Base-by-base conservation (phyloP, 2,329 filamentous ascomycete genomes). In the Calonectria henricotiae region DNA sequence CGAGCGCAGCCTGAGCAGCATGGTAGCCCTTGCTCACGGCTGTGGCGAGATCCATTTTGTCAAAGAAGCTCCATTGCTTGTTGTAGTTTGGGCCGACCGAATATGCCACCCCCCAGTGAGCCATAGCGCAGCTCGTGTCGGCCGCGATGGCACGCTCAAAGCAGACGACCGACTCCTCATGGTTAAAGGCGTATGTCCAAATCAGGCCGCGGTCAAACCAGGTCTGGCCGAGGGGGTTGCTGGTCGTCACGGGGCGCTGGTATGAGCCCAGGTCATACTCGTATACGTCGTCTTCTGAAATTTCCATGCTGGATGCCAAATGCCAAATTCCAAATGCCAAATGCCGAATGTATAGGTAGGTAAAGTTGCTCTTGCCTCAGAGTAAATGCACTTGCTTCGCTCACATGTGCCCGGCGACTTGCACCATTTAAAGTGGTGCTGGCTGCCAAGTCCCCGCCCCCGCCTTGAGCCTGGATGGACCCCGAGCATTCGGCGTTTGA, bases 101-200 rank as follows among this genome's bases (percentile, higher is more conserved):
- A 78, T 93, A 95, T 0, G 93, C 90, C 5, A 93, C 81, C 0
- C 92, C 92, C 91, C 92, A 94, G 75, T 92, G 88, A 3, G 89
- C 91, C 84, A 93, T 89, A 35, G 87, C 86, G 68, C 89, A 92
- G 2, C 79, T 72, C 0, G 82, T 71, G 71, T 94, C 92, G 55
- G 83, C 78, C 1, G 80, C 79, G 37, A 89, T 86, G n/a, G 90
- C 90, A 9, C 83, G 82, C 74, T 90, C 83, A 75, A 93, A 94
- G 81, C 92, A 94, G 46, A 82, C 82, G 5, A 86, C 87, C 0
- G 91, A 88, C 79, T 94, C 93, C 73, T 92, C 91, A 77, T 94
- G 92, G 78, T 95, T 94, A 84, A 95, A 95, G 25, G 85, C 91
- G 79, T 92, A 95, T 49, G 86, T 87, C 93, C 93, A 95, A 25